Evolutionary conservation across 139 green algal species (phyloP).

Genomic region (Auxenochlorella pyrenoidosa): DNA sequence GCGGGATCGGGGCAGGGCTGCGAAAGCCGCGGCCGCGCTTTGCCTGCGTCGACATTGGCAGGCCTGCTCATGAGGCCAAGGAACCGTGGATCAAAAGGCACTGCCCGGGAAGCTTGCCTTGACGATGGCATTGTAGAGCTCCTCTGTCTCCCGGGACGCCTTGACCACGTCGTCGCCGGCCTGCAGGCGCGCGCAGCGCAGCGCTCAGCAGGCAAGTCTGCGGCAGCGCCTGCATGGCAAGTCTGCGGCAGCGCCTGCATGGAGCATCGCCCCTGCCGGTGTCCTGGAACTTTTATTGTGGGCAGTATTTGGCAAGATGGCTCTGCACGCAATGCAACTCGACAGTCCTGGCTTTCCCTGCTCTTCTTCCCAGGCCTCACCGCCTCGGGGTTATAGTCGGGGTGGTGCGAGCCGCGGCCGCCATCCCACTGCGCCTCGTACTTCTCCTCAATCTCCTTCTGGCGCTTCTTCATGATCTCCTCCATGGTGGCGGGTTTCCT

Average conservation of each 20-base stretch:
- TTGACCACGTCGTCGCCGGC: conserved; percentile 42
- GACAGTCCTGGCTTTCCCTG: background rate
- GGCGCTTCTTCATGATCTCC: conserved; percentile 86
- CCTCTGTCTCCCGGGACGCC: conserved; percentile 81
- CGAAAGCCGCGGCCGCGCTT: too few species aligned
- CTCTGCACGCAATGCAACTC: too few species aligned
- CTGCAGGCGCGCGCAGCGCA: background rate
- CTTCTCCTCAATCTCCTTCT: conserved; percentile 69
- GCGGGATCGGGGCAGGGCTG: too few species aligned
- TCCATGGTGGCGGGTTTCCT: conserved; percentile 59
- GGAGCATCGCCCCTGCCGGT: too few species aligned
- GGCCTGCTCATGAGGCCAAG: too few species aligned
- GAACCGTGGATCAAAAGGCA: too few species aligned
- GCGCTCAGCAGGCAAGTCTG: background rate
- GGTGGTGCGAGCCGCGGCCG: conserved; percentile 86
- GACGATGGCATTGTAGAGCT: conserved; percentile 91
- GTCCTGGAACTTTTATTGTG: too few species aligned
- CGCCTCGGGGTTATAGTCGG: conserved; percentile 83
- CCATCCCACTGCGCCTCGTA: conserved; percentile 89
- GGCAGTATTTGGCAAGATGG: too few species aligned
- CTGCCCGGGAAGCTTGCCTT: conserved; percentile 25
- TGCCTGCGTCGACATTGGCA: too few species aligned
- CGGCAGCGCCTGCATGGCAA: background rate
- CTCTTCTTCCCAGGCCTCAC: background rate
- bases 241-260: background rate